A percentile compares a stretch with the other conserved stretches of the same genome.
These are phyloP conservation scores for Zopfia rhizophila DNA, from an alignment of 2,329 filamentous ascomycete genomes.

Conservation along the genomic window DNA sequence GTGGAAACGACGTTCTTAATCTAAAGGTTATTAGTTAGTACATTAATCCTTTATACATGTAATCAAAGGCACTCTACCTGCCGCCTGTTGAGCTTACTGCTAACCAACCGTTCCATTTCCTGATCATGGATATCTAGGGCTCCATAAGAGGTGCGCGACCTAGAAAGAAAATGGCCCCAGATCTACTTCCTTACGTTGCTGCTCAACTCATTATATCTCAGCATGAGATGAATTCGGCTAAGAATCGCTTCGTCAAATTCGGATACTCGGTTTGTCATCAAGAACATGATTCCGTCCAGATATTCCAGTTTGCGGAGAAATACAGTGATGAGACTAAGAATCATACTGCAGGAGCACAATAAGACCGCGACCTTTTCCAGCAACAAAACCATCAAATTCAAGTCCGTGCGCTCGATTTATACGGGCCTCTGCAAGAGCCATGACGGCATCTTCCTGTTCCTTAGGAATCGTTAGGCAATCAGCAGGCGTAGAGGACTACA, in stretches of 20 bases:
- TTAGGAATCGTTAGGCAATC: slow-evolving; percentile 29
- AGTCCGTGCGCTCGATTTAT: slow-evolving; percentile 14
- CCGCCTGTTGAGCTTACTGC: slow-evolving; percentile 15
- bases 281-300: slow-evolving; percentile 44
- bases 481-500: slow-evolving; percentile 25
- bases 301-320: slow-evolving; percentile 22
- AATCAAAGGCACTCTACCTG: slow-evolving; percentile 15
- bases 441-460: slow-evolving; percentile 31
- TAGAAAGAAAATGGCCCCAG: slow-evolving; percentile 14
- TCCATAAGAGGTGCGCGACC: slow-evolving; percentile 9
- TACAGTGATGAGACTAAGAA: slow-evolving; percentile 33
- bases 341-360: slow-evolving; percentile 17
- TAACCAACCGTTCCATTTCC: slow-evolving; percentile 16
- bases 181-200: slow-evolving; percentile 16
- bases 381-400: slow-evolving; percentile 16
- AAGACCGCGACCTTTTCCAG: slow-evolving; percentile 17
- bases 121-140: slow-evolving; percentile 12
- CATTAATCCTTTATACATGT: slow-evolving; percentile 5
- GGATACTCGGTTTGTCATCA: slow-evolving; percentile 46
- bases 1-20: slow-evolving; percentile 17
- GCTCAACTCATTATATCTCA: slow-evolving; percentile 21
- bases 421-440: slow-evolving; percentile 24
- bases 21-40: slow-evolving; percentile 12
- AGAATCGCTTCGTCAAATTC: slow-evolving; percentile 48
- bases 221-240: slow-evolving; percentile 41